Evolutionary conservation across 2,329 filamentous ascomycete species (phyloP).

Genomic region (Fusarium protoensiforme): DNA sequence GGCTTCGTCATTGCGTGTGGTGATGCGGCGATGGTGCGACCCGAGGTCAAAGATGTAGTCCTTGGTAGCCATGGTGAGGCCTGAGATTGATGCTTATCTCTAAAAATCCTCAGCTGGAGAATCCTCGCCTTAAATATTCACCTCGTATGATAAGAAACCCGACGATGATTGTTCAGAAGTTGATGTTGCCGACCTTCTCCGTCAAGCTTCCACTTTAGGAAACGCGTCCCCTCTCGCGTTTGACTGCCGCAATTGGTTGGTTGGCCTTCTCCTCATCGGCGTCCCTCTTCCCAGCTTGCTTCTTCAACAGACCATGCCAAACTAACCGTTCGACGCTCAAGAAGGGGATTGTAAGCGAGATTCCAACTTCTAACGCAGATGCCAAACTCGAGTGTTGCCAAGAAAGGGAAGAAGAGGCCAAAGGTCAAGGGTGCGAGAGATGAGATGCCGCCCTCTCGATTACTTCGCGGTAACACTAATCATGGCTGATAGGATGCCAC

Average conservation of each 20-base stretch:
- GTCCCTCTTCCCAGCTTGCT: neutral
- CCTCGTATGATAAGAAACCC: neutral
- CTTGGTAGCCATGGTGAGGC: neutral
- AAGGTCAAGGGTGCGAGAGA: conserved; percentile 12
- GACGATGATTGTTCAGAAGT: neutral
- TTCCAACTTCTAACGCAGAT: neutral
- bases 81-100: neutral
- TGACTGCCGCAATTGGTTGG: neutral
- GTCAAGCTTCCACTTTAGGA: conserved; percentile 2
- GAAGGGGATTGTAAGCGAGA: neutral
- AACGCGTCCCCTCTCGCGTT: neutral
- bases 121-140: neutral
- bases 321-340: neutral
- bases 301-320: neutral
- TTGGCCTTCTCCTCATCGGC: neutral
- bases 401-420: conserved; percentile 7
- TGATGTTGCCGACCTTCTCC: neutral
- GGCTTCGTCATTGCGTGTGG: conserved; percentile 1
- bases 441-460: neutral
- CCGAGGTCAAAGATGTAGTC: conserved; percentile 20
- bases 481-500: conserved; percentile 2
- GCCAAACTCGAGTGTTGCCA: neutral
- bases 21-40: conserved; percentile 10
- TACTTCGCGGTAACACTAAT: neutral
- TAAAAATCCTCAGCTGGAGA: neutral